A percentile compares a stretch with the other conserved stretches of the same genome.
Evolutionary conservation across 2,329 filamentous ascomycete genomes (phyloP).

Genomic region (Ilyonectria robusta): DNA sequence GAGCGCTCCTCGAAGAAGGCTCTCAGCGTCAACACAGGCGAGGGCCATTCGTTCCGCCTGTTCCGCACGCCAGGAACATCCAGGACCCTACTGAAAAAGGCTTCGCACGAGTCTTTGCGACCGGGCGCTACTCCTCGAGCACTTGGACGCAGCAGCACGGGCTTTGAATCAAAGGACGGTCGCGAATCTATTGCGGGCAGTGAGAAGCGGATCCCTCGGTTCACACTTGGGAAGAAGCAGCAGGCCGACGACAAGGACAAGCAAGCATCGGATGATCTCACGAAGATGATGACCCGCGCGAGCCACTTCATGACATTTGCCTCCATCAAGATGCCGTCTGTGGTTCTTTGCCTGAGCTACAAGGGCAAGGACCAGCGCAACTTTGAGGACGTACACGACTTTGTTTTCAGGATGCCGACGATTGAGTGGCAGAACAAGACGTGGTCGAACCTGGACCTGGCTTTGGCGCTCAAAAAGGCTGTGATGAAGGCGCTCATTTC

Average conservation of each 20-base stretch:
- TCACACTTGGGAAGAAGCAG: conserved; percentile 66
- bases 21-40: conserved; percentile 63
- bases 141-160: conserved; percentile 63
- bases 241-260: conserved; percentile 65
- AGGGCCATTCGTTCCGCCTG: conserved; percentile 66
- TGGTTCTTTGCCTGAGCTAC: conserved; percentile 95
- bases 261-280: conserved; percentile 86
- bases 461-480: conserved; percentile 92
- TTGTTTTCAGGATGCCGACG: conserved; percentile 94
- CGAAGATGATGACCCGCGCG: conserved; percentile 95
- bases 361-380: conserved; percentile 97
- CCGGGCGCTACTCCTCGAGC: conserved; percentile 58
- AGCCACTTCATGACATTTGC: conserved; percentile 98
- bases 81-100: conserved; percentile 65
- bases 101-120: conserved; percentile 70
- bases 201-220: conserved; percentile 68
- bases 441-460: conserved; percentile 97
- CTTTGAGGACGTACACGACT: conserved; percentile 95
- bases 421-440: conserved; percentile 99
- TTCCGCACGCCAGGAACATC: conserved; percentile 62
- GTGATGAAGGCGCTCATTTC: conserved; percentile 94
- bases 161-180: conserved; percentile 58
- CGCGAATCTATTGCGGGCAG: conserved; percentile 52
- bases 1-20: conserved; percentile 61
- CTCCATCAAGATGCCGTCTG: conserved; percentile 94